These are phyloP conservation scores for Lumnitzera littorea DNA, from an alignment of 345 rosid genomes.

Conservation along the genomic window DNA sequence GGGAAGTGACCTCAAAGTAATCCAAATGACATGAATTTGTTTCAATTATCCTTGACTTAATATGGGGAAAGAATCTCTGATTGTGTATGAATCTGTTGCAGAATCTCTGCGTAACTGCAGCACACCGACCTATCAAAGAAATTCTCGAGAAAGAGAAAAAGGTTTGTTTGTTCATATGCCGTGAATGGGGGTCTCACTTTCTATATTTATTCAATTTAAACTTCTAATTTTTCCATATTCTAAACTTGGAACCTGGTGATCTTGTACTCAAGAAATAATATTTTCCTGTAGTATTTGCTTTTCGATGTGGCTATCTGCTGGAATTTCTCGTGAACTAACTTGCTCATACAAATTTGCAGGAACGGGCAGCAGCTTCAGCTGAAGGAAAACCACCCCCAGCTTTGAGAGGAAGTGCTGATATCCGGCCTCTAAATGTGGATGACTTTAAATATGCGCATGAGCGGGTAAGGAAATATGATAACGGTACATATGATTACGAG, in stretches of 20 bases:
- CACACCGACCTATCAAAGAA: constrained; percentile 82
- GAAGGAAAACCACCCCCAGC: constrained; percentile 75
- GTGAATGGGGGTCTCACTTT: not conserved
- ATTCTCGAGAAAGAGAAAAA: constrained; percentile 74
- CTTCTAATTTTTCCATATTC: not conserved
- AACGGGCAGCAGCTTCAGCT: constrained; percentile 55
- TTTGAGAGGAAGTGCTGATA: constrained; percentile 54
- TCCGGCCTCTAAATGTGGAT: constrained; percentile 66
- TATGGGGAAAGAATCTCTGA: not conserved
- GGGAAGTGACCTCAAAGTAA: constrained; percentile 89
- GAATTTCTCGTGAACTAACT: not conserved
- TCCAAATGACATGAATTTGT: not conserved
- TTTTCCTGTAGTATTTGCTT: not conserved
- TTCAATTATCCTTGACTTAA: not conserved
- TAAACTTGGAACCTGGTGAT: not conserved
- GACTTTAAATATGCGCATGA: constrained; percentile 82
- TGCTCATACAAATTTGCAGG: constrained; percentile 37
- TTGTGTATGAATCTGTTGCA: constrained; percentile 17
- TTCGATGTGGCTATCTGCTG: not conserved
- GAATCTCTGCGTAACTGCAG: constrained; percentile 87
- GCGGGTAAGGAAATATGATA: constrained; percentile 33
- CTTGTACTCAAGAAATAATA: not conserved
- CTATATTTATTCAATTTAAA: not conserved
- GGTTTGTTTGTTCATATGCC: constrained; percentile 22
- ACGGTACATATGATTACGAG: too few relatives aligned